Evolutionary conservation across 495 filamentous ascomycete genomes (phyloP), one percentile per base, ranked within the genome.

Genomic region (Daldinia loculata): DNA sequence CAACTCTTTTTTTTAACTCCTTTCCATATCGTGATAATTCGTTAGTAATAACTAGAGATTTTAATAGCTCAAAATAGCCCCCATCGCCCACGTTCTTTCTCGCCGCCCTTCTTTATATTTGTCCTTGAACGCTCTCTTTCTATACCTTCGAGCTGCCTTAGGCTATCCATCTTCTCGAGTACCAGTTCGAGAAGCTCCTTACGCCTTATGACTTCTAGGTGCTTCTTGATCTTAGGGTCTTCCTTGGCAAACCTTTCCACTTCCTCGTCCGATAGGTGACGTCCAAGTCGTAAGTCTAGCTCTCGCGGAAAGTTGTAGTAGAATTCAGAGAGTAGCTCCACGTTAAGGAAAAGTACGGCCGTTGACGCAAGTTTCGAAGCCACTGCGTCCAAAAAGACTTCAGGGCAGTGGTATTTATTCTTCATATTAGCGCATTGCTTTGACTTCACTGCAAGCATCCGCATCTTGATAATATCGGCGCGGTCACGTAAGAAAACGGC

Each of bases 301-400:
- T 97, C 93, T 22, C 96, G 87, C 0, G 95, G 95, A 82, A 99
- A 99, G 76, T 95, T 90, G 77, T 96, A 94, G 82, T 97, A 97
- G 74, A 98, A 99, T 76, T 98, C 97, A 4, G 92, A 93, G 43
- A 99, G 86, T 27, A 99, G 86, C 82, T 99, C 95, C 38, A 98
- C 96, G 72, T 99, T 97, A 9, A 99, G 88, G 85, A 99, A 99
- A 0, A 99, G 87, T 9, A 98, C 96, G 11, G 95, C 95, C 0
- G 95, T 98, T 3, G 92, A 89, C 15, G 94, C 94, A 61, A 99
- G 89, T 80, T 98, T 97, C 74, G 96, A 92, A 30, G 95, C 93
- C 11, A 98, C 95, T 9, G 96, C 92, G 76, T 99, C 95, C 29
- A 99, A 89, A 84, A 99, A 98, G 63, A 98, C 86, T 79, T 99